Conservation (phyloP, 2,329 filamentous ascomycete species). For the Phialophora tarda region DNA sequence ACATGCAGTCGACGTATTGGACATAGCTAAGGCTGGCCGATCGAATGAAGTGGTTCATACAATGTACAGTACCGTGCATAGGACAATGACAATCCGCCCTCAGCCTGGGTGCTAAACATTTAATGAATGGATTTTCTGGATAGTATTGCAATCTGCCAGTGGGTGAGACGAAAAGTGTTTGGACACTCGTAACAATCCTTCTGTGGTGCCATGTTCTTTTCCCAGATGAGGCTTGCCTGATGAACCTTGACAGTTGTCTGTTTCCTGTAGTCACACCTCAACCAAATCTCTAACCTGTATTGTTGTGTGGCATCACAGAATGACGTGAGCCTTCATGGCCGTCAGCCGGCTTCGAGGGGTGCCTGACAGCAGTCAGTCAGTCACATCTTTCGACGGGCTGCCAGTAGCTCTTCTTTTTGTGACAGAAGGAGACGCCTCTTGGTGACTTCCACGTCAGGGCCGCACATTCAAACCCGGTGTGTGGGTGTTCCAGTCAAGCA, state of each 20-base stretch:
- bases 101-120: slow-evolving; percentile 29
- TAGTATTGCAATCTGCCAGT: not conserved
- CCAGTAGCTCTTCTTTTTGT: not conserved
- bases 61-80: slow-evolving; percentile 23
- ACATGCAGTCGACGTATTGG: slow-evolving; percentile 12
- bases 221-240: not conserved
- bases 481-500: too few relatives aligned
- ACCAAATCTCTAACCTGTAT: not conserved
- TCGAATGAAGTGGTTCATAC: slow-evolving; percentile 17
- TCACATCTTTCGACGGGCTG: not conserved
- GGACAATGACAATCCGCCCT: slow-evolving; percentile 24
- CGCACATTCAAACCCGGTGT: too few relatives aligned
- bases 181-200: too few relatives aligned
- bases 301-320: not conserved
- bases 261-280: not conserved
- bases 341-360: not conserved
- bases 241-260: not conserved
- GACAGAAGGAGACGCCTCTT: not conserved
- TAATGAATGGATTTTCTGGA: slow-evolving; percentile 24
- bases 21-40: slow-evolving; percentile 22
- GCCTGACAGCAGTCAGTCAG: not conserved
- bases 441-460: too few relatives aligned
- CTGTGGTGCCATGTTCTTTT: not conserved
- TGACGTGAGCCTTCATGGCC: not conserved
- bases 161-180: not conserved